Percentiles rank a stretch among this genome's conserved stretches.
phyloP scores from a whole-genome alignment of 1,284 basidiomycete genomes.

The Puccinia triticina region DNA sequence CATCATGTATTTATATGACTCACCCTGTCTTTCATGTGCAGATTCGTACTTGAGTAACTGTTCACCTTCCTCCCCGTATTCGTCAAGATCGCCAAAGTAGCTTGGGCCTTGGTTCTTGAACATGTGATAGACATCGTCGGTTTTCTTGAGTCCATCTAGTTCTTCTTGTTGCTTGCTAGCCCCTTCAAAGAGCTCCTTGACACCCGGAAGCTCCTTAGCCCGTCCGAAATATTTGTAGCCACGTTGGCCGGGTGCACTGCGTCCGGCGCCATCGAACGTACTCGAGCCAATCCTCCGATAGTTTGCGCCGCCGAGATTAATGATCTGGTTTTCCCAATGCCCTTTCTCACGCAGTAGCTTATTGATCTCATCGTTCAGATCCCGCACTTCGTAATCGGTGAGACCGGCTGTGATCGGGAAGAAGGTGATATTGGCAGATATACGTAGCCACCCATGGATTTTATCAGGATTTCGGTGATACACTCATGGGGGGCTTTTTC shows the following conservation, averaged over 20 bases:
- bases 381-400: constrained; percentile 93
- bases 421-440: background rate
- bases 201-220: constrained; percentile 92
- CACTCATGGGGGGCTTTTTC: background rate
- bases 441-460: background rate
- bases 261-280: constrained; percentile 90
- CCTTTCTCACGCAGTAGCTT: constrained; percentile 89
- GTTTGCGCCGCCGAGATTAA: constrained; percentile 91
- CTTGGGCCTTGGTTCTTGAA: constrained; percentile 83
- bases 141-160: constrained; percentile 77
- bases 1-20: background rate
- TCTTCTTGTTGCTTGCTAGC: constrained; percentile 75
- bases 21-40: constrained; percentile 69
- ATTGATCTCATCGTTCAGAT: constrained; percentile 98
- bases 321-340: constrained; percentile 97
- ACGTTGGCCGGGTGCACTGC: constrained; percentile 93
- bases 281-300: constrained; percentile 81
- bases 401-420: constrained; percentile 69
- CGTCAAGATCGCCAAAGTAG: constrained; percentile 91
- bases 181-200: constrained; percentile 86
- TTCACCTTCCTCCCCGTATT: constrained; percentile 67
- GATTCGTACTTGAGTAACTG: constrained; percentile 72
- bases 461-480: background rate
- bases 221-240: constrained; percentile 99
- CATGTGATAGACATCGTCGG: constrained; percentile 64